phyloP scores from a whole-genome alignment of 306 rosid genomes.

The Astragalus glycyphyllos region DNA sequence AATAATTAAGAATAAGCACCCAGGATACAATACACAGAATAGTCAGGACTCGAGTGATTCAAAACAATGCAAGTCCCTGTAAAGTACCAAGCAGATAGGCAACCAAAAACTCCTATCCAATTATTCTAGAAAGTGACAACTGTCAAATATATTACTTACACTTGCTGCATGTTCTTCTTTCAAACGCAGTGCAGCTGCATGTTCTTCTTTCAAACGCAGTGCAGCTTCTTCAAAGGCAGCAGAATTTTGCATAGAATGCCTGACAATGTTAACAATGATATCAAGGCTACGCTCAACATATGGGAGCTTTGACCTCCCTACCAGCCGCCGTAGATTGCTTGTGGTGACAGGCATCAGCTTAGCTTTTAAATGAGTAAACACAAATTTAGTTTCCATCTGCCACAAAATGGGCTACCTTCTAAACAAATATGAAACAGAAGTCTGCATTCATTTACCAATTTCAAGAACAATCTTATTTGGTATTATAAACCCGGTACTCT shows the following conservation, averaged over 20 bases:
- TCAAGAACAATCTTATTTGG: conserved; percentile 86
- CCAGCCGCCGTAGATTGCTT: conserved; percentile 65
- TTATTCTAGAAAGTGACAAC: conserved; percentile 13
- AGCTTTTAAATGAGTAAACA: conserved; percentile 59
- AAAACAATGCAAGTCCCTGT: conserved; percentile 24
- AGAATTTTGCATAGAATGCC: conserved; percentile 71
- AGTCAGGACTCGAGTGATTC: conserved; percentile 24
- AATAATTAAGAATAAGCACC: conserved; percentile 28
- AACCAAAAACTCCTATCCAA: neutral
- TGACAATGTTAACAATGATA: conserved; percentile 72
- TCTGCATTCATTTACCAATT: conserved; percentile 65
- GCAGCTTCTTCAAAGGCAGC: conserved; percentile 74
- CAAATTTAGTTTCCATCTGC: conserved; percentile 11
- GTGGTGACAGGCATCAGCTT: conserved; percentile 84
- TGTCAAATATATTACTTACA: conserved; percentile 57
- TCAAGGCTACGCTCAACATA: conserved; percentile 78
- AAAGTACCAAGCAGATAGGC: conserved; percentile 26
- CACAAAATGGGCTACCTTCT: neutral
- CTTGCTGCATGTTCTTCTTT: conserved; percentile 56
- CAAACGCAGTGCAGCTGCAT: conserved; percentile 53
- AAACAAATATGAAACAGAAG: conserved; percentile 23
- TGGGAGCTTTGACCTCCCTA: conserved; percentile 64
- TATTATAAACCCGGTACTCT: conserved; percentile 89
- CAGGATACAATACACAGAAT: conserved; percentile 6
- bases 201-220: conserved; percentile 62